phyloP scores from a whole-genome alignment of 768 basidiomycete genomes.

The Hydnomerulius pinastri region DNA sequence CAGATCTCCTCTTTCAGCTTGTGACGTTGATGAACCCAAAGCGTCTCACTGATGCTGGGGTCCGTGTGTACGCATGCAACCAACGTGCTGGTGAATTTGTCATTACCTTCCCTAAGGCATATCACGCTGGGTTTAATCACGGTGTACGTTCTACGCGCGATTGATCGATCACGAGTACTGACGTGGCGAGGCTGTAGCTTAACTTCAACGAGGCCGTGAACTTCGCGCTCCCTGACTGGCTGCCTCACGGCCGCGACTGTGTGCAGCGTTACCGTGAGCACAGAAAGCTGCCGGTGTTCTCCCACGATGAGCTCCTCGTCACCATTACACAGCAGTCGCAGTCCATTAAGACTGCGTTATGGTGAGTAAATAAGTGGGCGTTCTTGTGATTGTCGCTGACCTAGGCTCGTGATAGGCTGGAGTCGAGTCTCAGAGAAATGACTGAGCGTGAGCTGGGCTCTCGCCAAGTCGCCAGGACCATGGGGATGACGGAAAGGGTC shows the following conservation, averaged over 20 bases:
- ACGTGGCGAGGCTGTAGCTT: slow-evolving; percentile 53
- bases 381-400: slow-evolving; percentile 20
- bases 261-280: slow-evolving; percentile 89
- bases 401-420: slow-evolving; percentile 57
- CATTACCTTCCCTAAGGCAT: slow-evolving; percentile 96
- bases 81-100: slow-evolving; percentile 98
- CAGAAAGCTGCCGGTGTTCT: slow-evolving; percentile 94
- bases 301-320: slow-evolving; percentile 94
- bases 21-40: slow-evolving; percentile 98
- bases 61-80: slow-evolving; percentile 91
- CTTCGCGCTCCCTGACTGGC: slow-evolving; percentile 96
- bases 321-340: slow-evolving; percentile 97
- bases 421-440: slow-evolving; percentile 86
- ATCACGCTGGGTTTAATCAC: slow-evolving; percentile 98
- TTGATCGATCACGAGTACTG: slow-evolving; percentile 23
- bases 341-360: slow-evolving; percentile 89
- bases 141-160: slow-evolving; percentile 63
- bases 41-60: slow-evolving; percentile 82
- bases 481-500: slow-evolving; percentile 65
- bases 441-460: slow-evolving; percentile 75
- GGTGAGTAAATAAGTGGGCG: slow-evolving; percentile 52
- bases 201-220: slow-evolving; percentile 99
- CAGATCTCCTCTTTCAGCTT: slow-evolving; percentile 94
- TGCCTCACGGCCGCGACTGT: slow-evolving; percentile 83
- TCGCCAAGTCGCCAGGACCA: slow-evolving; percentile 61